Base-by-base conservation (phyloP, 2,329 filamentous ascomycete genomes). In the Scedosporium apiospermum region DNA sequence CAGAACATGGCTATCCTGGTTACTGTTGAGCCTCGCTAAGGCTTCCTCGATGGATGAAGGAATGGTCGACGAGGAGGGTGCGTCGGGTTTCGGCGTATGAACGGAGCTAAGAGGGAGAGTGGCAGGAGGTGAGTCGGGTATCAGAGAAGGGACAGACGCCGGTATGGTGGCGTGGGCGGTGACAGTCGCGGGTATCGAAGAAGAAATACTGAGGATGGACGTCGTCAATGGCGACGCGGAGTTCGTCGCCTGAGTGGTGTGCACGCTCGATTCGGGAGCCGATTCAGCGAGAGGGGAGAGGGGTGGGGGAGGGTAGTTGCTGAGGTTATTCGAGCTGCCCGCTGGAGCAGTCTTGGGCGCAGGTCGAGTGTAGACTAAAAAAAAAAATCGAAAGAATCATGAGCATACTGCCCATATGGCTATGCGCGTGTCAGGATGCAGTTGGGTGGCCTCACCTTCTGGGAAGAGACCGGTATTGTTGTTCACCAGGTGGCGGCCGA, bases 401-500 rank as follows among this genome's bases (percentile, higher is more conserved):
- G 57, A 61, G 27, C 65, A 68, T 57, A 66, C 65, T 18, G 64
- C 65, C 57, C 65, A 63, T 26, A 65, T 66, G 42, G 68, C 67
- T 3, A 69, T 10, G 57, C 12, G 27, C 14, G 27, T 60, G 34
- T 26, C 18, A 38, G 10, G 69, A 70, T n/a, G 60, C 62, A 21
- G 53, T 16, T 16, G 34, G 10, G 53, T 41, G 38, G 64, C 75
- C 82, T 65, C 74, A 92, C 90, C 89, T 84, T 93, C 89, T 23
- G 90, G 90, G 70, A 95, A 95, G 63, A 95, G 82, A 62, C 90
- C 90, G 67, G 83, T 91, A 70, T 87, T 88, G 65, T 84, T 85
- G 73, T 88, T 92, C 67, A 83, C 80, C 67, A 91, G 75, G 74
- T 93, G 90, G 70, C 85, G 85, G 65, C 87, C 90, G 69, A 93